These are phyloP conservation scores for Kazachstania kunashirensis DNA, from an alignment of 805 yeast genomes.

Conservation along the genomic window DNA sequence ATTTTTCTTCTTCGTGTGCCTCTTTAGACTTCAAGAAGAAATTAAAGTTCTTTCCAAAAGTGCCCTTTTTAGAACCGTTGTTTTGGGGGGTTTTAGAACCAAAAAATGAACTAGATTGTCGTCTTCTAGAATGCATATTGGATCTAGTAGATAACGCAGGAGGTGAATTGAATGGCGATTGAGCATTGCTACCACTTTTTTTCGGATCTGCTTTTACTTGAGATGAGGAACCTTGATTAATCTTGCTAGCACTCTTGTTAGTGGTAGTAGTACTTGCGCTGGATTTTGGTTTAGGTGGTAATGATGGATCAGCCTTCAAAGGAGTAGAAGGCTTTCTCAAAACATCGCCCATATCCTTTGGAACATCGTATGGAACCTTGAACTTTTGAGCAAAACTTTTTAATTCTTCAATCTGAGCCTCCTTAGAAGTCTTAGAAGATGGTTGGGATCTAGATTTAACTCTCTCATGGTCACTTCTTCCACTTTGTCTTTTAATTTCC, in stretches of 20 bases:
- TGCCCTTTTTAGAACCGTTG: slow-evolving; percentile 23
- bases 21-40: slow-evolving; percentile 41
- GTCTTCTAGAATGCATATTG: slow-evolving; percentile 18
- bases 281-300: slow-evolving; percentile 18
- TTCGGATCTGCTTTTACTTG: slow-evolving; percentile 14
- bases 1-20: slow-evolving; percentile 24
- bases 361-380: slow-evolving; percentile 56
- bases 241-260: slow-evolving; percentile 8
- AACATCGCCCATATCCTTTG: slow-evolving; percentile 32
- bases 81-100: slow-evolving; percentile 31
- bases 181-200: slow-evolving; percentile 6
- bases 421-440: slow-evolving; percentile 23
- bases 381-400: slow-evolving; percentile 74
- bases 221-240: slow-evolving; percentile 13
- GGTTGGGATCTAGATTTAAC: slow-evolving; percentile 5
- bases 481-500: slow-evolving; percentile 5
- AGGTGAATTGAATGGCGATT: slow-evolving; percentile 15
- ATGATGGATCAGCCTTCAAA: slow-evolving; percentile 18
- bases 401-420: slow-evolving; percentile 58
- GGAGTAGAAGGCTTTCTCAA: slow-evolving; percentile 21
- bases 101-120: slow-evolving; percentile 29
- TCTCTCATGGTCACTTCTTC: slow-evolving; percentile 3
- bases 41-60: slow-evolving; percentile 39
- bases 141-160: slow-evolving; percentile 10
- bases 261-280: neutral